A percentile compares a stretch with the other conserved stretches of the same genome.
phyloP scores from a whole-genome alignment of 106 monocot species.

The Allium sativum region DNA sequence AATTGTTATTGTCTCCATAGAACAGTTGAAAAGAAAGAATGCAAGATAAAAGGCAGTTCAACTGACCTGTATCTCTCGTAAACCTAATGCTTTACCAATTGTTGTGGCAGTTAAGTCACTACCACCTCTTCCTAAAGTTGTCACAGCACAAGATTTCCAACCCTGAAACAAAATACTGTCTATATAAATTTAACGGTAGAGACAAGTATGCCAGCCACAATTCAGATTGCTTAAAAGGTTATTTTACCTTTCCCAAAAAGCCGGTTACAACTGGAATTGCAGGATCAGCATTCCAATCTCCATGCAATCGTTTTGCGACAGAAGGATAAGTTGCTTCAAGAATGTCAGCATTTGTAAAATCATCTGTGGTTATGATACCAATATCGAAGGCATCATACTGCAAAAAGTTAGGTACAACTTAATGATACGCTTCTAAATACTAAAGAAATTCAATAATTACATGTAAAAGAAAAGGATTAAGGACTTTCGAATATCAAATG shows the following conservation, averaged over 20 bases:
- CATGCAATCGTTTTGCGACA: conserved; percentile 63
- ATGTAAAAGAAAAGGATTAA: conserved; percentile 4
- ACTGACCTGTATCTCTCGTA: conserved; percentile 79
- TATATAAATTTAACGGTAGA: no score
- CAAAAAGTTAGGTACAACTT: conserved; percentile 12
- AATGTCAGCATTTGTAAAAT: conserved; percentile 89
- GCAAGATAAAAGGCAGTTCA: background rate
- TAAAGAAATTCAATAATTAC: background rate
- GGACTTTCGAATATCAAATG: background rate
- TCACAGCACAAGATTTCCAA: conserved; percentile 83
- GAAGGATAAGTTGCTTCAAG: conserved; percentile 83
- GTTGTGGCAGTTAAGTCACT: conserved; percentile 96
- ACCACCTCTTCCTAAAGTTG: conserved; percentile 91
- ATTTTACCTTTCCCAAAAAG: conserved; percentile 83
- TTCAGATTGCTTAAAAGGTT: no score
- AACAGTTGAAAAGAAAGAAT: no score
- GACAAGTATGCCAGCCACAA: no score
- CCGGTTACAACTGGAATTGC: conserved; percentile 94
- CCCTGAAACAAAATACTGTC: conserved; percentile 26
- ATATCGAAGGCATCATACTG: conserved; percentile 99
- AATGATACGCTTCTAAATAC: background rate
- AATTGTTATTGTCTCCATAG: no score
- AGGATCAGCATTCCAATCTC: conserved; percentile 63
- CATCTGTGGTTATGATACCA: conserved; percentile 91
- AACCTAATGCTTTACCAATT: conserved; percentile 88